Conservation (phyloP, 2,329 filamentous ascomycete species). For the Pestalotiopsis sp. region DNA sequence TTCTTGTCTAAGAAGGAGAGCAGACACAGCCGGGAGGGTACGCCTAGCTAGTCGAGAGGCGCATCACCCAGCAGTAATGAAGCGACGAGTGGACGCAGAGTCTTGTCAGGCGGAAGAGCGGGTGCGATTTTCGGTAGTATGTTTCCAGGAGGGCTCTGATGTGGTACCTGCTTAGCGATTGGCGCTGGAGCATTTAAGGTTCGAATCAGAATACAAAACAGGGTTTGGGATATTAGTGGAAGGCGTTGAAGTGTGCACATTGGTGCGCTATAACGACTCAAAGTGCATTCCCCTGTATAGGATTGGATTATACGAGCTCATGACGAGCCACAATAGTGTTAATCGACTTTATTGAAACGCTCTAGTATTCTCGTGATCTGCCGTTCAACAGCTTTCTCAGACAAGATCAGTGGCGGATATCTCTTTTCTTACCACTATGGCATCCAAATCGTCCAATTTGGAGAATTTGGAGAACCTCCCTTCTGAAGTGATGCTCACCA, state of each 20-base stretch:
- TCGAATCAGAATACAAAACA: neutral
- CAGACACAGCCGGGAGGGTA: slow-evolving; percentile 46
- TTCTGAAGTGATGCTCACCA: slow-evolving; percentile 10
- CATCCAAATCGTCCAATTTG: neutral
- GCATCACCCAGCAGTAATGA: neutral
- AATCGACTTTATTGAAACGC: too few species aligned
- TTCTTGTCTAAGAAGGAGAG: slow-evolving; percentile 57
- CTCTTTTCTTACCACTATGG: slow-evolving; percentile 1
- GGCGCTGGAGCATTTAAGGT: neutral
- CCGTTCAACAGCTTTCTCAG: neutral
- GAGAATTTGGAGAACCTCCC: slow-evolving; percentile 11
- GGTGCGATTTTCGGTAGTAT: neutral
- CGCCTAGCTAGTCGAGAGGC: slow-evolving; percentile 29
- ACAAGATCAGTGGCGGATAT: slow-evolving; percentile 5
- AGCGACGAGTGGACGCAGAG: neutral
- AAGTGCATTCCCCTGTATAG: neutral
- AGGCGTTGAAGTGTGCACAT: neutral
- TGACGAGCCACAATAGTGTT: too few species aligned
- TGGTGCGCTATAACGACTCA: neutral
- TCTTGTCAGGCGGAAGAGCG: neutral
- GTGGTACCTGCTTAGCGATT: neutral
- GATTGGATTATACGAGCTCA: neutral
- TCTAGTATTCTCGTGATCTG: too few species aligned
- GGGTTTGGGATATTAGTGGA: neutral
- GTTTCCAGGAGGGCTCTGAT: neutral